Evolutionary conservation across 2,329 filamentous ascomycete species (phyloP), one percentile per base, ranked within the genome.

Genomic region (Colletotrichum lupini): DNA sequence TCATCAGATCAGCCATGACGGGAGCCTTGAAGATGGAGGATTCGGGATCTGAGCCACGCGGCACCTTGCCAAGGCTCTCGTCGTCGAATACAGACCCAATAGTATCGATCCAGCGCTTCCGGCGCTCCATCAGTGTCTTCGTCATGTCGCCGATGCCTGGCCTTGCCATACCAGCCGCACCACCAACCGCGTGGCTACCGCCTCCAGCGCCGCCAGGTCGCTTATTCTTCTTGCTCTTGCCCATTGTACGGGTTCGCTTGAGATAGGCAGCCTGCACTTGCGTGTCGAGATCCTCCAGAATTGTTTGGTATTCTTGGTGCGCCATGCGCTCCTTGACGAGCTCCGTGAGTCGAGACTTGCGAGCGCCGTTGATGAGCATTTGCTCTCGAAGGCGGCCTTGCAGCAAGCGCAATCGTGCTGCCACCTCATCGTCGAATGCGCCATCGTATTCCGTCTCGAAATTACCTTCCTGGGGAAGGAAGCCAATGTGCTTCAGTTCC

Each of bases 201-300:
- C 92, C 94, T 28, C 92, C 92, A 2, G 93, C 92, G 66, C 93
- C 94, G 57, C 94, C 93, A 2, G 91, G 92, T 5, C 92, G 87
- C 81, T 97, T 96, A 70, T 95, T 92, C 85, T 97, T 98, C 83
- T 97, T 97, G 82, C 92, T 95, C 85, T 98, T 97, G 81, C 95
- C 94, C 84, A 98, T 93, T 0, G 95, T 98, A 59, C 97, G 92
- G 32, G 96, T 98, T 28, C 97, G 93, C 85, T 99, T 99, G 57
- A 97, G 91, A 80, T 98, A 99, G 4, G 97, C 96, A 64, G 94
- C 93, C 80, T 98, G 95, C 55, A 98, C 95, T 81, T 98, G 97
- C 55, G 92, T 92, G 85, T 99, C 97, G 26, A 99, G 91, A 81
- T 99, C 97, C 81, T 99, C 97, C 63, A 97, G 92, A 77, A 99